Evolutionary conservation across 164 flowering plant species (phyloP).

Genomic region (Echeveria elegans): DNA sequence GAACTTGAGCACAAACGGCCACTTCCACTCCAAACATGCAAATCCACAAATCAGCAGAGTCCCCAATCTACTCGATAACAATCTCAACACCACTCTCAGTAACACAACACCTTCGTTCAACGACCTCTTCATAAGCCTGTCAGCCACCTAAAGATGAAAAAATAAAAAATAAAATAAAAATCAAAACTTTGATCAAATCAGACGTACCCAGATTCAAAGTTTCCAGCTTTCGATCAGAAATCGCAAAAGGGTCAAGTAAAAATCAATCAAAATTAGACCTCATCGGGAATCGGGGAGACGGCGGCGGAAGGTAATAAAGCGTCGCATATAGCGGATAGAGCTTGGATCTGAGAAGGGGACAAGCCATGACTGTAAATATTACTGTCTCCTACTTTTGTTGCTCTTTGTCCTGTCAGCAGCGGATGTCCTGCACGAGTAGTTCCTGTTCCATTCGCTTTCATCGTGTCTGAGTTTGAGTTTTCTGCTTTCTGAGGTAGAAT

Average conservation of each 20-base stretch:
- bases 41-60: conserved; percentile 57
- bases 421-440: conserved; percentile 22
- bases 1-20: conserved; percentile 57
- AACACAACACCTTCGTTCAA: conserved; percentile 27
- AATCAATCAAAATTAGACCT: conserved; percentile 23
- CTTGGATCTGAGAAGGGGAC: conserved; percentile 40
- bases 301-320: conserved; percentile 49
- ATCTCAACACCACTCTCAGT: conserved; percentile 26
- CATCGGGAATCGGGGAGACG: conserved; percentile 40
- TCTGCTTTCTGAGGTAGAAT: background rate
- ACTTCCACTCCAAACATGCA: conserved; percentile 29
- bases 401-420: conserved; percentile 35
- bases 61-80: conserved; percentile 58
- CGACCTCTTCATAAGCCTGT: conserved; percentile 30
- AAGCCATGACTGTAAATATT: conserved; percentile 48
- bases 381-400: background rate
- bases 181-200: background rate
- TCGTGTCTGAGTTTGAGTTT: too few species aligned
- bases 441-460: background rate
- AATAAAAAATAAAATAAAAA: background rate
- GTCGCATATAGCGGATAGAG: conserved; percentile 51
- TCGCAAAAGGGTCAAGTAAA: background rate
- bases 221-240: background rate
- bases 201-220: background rate
- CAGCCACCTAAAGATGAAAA: conserved; percentile 40